Evolutionary conservation across 2,329 filamentous ascomycete species (phyloP).

Genomic region (Penicillium paneum): DNA sequence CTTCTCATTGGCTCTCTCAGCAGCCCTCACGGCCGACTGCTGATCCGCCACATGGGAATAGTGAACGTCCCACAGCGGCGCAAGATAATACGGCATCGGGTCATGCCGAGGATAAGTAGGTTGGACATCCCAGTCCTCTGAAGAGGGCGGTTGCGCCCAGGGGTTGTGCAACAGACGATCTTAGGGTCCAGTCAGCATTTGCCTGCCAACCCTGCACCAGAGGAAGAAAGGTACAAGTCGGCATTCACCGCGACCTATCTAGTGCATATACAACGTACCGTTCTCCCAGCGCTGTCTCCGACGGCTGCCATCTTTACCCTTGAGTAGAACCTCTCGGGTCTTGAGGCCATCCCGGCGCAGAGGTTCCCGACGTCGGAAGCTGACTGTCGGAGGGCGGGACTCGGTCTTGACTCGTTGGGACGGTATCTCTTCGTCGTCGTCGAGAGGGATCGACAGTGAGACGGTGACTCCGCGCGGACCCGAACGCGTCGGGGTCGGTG

Average conservation of each 20-base stretch:
- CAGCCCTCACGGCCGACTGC: constrained; percentile 37
- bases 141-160: constrained; percentile 75
- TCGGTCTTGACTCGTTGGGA: constrained; percentile 31
- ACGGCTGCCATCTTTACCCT: constrained; percentile 86
- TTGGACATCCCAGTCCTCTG: constrained; percentile 76
- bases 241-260: background rate
- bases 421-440: constrained; percentile 55
- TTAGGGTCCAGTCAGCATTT: constrained; percentile 41
- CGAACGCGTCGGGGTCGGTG: constrained; percentile 54
- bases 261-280: constrained; percentile 52
- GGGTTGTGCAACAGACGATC: constrained; percentile 85
- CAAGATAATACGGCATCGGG: constrained; percentile 81
- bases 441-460: constrained; percentile 71
- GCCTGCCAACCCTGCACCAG: background rate
- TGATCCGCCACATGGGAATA: constrained; percentile 42
- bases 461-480: constrained; percentile 53
- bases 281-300: constrained; percentile 93
- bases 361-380: constrained; percentile 52
- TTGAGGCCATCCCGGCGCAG: constrained; percentile 61
- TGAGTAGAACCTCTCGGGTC: constrained; percentile 71
- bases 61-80: constrained; percentile 74
- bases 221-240: background rate
- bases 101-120: constrained; percentile 74
- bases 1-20: constrained; percentile 36
- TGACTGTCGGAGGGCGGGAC: constrained; percentile 36